Base-by-base conservation (phyloP, 2,329 filamentous ascomycete species). In the Scleromitrula shiraiana region DNA sequence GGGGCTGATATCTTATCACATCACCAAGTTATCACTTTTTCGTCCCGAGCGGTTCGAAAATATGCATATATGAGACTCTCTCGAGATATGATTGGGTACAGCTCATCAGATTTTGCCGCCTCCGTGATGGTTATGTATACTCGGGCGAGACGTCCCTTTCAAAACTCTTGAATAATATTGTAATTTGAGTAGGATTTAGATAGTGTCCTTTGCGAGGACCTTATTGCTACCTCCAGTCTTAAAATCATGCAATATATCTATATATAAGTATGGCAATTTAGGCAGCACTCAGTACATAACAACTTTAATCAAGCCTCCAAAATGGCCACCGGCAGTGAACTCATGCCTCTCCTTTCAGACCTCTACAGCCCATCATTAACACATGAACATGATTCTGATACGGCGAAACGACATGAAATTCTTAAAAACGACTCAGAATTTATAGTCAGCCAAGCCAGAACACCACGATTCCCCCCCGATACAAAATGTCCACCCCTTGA, bases 401-500 rank as follows among this genome's bases (percentile, higher is more conserved):
- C 45, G 6, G 26, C 37, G 17, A 47, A 42, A 35, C 45, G 45
- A 5, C 22, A 29, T 15, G 23, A 12, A n/a, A 22, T 22, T 20
- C 30, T 47, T 3, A 17, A 29, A 27, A 27, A 15, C 10, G 45
- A 36, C 9, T 20, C 45, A 14, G 23, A 47, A 35, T 47, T 47
- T 7, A 22, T 47, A 3, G 32, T 17, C 19, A 35, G 37, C 37
- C 45, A 47, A 19, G 37, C 22, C 8, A 36, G 17, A 26, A 41
- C 29, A 35, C 37, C 38, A 20, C 37, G 32, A 2, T 23, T 41
- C n/a, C 19, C 20, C 29, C 12, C 33, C 20, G 22, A 42, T 7
- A 33, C 45, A 22, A 41, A 27, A 14, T 15, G 9, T 2, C 23
- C 45, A 17, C n/a, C 15, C 17, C 37, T 12, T n/a, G 20, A 15